Base-by-base conservation (phyloP, 495 filamentous ascomycete species). In the Penicillium steckii region DNA sequence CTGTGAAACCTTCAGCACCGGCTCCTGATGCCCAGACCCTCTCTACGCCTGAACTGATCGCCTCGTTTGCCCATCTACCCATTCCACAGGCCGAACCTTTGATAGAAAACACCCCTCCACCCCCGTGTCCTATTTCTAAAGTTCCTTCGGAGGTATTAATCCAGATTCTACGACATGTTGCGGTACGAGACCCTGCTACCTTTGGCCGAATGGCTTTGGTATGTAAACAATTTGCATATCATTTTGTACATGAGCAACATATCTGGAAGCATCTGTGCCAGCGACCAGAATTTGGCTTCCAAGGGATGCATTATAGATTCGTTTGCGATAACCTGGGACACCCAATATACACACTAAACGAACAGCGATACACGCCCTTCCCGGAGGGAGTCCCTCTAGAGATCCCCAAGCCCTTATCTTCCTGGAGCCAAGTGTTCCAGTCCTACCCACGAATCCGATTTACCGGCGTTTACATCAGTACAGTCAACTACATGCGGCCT, bases 401-500 rank as follows among this genome's bases (percentile, higher is more conserved):
- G 43, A 64, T 77, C 1, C 74, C 74, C 0, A 53, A 57, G 24
- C 62, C 72, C 1, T 42, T 74, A n/a, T 66, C 66, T 18, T 70
- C 69, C 0, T 78, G 75, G 75, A 73, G 64, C 21, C 63, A 78
- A 40, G 90, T 96, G 74, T 94, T 96, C 70, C 87, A 87, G 13
- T 66, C 72, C 0, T 88, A 90, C 3, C 93, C 94, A 1, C 85
- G 94, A 26, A 80, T 98, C 49, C 90, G 94, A 23, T 98, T 94
- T 71, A 91, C 91, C 54, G 94, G 94, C 12, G 85, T 88, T 66
- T 98, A 98, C 73, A 98, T 98, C 70, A 86, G 82, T 68, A 97
- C 94, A 0, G 90, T 95, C 42, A 97, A 97, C 72, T 98, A 98
- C 69, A 84, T 87, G 26, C 88, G 94, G 2, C 72, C 89, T 2